Percentiles rank a stretch among this genome's conserved stretches.
These are phyloP conservation scores for Tricholoma hemisulphureum DNA, from an alignment of 768 basidiomycete species.

Conservation along the genomic window DNA sequence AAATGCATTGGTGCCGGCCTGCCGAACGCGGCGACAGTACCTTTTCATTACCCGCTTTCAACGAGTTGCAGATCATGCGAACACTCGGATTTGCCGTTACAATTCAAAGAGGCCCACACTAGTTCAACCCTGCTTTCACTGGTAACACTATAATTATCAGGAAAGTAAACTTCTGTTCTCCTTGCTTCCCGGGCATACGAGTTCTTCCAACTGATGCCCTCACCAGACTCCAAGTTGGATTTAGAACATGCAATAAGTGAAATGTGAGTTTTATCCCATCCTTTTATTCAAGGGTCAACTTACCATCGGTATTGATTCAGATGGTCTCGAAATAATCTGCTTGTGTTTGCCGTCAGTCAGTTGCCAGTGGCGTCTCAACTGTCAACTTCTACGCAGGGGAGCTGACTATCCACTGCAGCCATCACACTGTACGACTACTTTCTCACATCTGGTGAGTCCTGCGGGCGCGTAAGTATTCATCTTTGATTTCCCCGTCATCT, in stretches of 20 bases:
- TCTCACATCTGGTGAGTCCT: neutral
- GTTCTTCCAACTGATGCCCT: neutral
- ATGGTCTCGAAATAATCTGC: neutral
- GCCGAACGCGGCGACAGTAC: too few species aligned
- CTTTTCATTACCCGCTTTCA: too few species aligned
- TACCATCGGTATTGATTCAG: too few species aligned
- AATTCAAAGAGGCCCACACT: neutral
- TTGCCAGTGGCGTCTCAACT: neutral
- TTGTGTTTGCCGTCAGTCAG: neutral
- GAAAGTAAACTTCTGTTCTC: neutral
- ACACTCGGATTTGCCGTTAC: too few species aligned
- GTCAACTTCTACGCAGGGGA: neutral
- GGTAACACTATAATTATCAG: too few species aligned
- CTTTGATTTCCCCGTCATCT: neutral
- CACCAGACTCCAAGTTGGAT: neutral
- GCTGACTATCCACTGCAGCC: neutral
- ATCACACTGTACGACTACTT: slow-evolving; percentile 1
- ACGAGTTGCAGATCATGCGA: too few species aligned
- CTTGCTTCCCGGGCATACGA: neutral
- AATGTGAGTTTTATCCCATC: neutral
- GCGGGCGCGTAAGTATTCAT: too few species aligned
- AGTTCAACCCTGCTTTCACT: too few species aligned
- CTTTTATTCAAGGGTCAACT: too few species aligned
- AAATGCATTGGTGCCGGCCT: too few species aligned
- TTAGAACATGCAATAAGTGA: neutral